phyloP scores from a whole-genome alignment of 768 basidiomycete species.

The Mycena filopes region DNA sequence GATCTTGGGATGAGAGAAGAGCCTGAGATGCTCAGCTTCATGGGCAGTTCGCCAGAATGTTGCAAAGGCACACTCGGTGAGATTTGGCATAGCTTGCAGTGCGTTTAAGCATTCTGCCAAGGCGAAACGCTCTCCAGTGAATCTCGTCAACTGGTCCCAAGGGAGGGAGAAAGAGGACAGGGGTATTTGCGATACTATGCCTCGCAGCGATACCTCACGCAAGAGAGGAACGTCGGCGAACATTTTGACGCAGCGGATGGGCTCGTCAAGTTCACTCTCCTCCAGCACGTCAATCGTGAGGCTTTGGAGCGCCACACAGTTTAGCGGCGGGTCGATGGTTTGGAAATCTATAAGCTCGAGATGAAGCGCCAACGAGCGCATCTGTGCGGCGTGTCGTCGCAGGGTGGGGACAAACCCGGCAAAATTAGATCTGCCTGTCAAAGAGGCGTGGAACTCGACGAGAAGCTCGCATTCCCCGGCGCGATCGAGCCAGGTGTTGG shows the following conservation, averaged over 20 bases:
- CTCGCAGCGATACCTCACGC: neutral
- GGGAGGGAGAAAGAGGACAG: neutral
- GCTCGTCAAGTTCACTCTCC: too few relatives aligned
- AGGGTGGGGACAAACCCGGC: too few relatives aligned
- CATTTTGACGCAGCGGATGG: neutral
- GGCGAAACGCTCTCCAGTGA: neutral
- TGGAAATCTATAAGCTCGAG: too few relatives aligned
- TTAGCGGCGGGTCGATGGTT: too few relatives aligned
- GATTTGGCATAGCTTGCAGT: neutral
- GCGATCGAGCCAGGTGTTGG: neutral
- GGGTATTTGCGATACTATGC: too few relatives aligned
- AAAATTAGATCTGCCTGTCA: too few relatives aligned
- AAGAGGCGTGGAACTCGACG: too few relatives aligned
- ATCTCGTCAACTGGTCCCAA: slow-evolving; percentile 9
- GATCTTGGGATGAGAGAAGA: neutral
- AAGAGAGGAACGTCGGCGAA: slow-evolving; percentile 1
- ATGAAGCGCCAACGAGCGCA: too few relatives aligned
- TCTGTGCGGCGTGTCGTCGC: too few relatives aligned
- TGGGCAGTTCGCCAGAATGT: too few relatives aligned
- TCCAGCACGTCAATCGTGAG: too few relatives aligned
- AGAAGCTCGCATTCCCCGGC: neutral
- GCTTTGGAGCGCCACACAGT: too few relatives aligned
- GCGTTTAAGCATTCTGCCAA: neutral
- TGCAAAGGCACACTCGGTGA: slow-evolving; percentile 4
- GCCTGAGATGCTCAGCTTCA: neutral